phyloP scores from a whole-genome alignment of 2,329 filamentous ascomycete genomes.

The Trichophyton schoenleinii region DNA sequence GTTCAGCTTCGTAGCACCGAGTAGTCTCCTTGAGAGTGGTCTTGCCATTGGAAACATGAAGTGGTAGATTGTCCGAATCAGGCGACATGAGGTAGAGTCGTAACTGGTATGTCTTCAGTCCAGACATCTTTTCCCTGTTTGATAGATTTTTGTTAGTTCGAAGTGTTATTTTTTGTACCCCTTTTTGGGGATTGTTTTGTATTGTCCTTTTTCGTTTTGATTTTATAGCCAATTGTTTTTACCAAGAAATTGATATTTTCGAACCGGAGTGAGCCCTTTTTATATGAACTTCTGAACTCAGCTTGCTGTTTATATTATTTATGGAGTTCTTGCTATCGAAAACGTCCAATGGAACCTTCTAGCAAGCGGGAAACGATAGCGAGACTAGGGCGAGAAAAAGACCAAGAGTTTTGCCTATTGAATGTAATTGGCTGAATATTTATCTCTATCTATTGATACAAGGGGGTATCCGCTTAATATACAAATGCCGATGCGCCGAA shows the following conservation, averaged over 20 bases:
- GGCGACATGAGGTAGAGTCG: background rate
- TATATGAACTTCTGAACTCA: background rate
- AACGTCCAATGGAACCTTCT: background rate
- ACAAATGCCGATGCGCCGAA: background rate
- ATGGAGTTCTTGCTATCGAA: background rate
- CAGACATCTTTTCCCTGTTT: background rate
- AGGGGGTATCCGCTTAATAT: background rate
- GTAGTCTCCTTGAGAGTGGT: constrained; percentile 32
- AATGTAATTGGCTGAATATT: background rate
- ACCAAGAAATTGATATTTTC: too few species aligned
- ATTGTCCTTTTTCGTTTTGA: background rate
- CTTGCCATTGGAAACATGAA: background rate
- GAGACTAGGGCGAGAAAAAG: too few species aligned
- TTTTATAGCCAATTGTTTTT: too few species aligned
- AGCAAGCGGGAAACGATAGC: background rate
- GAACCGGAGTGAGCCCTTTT: background rate
- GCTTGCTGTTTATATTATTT: background rate
- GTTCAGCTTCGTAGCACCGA: constrained; percentile 38
- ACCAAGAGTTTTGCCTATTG: background rate
- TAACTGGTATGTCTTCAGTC: too few species aligned
- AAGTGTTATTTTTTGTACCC: background rate
- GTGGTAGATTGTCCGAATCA: background rate
- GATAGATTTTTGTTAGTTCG: background rate
- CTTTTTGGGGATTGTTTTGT: background rate
- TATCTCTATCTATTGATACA: background rate